Percentiles rank a stretch among this genome's conserved stretches.
phyloP scores from a whole-genome alignment of 306 rosid genomes.

The Prunus mira region DNA sequence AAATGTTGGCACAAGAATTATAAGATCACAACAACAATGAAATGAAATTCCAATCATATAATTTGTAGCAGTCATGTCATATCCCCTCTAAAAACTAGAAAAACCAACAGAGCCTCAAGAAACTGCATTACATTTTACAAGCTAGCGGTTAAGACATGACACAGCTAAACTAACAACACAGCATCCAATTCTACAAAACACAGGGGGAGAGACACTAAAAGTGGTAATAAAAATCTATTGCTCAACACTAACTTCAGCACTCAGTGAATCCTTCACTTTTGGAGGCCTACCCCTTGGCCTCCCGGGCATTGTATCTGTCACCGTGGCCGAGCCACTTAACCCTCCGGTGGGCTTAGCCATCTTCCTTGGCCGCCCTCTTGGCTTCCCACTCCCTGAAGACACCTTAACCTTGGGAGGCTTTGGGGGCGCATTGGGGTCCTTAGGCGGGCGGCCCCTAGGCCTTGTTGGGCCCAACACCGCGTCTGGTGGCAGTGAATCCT shows the following conservation, averaged over 20 bases:
- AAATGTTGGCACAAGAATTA: not conserved
- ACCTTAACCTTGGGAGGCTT: slow-evolving; percentile 36
- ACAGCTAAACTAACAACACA: slow-evolving; percentile 20
- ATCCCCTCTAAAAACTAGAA: slow-evolving; percentile 3
- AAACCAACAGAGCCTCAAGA: slow-evolving; percentile 29
- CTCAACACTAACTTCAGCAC: slow-evolving; percentile 58
- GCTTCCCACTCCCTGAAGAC: slow-evolving; percentile 37
- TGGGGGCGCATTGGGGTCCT: slow-evolving; percentile 58
- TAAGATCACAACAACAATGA: not conserved
- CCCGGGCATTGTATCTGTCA: slow-evolving; percentile 15
- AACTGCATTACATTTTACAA: slow-evolving; percentile 46
- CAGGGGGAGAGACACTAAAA: slow-evolving; percentile 2
- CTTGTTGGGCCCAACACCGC: slow-evolving; percentile 30
- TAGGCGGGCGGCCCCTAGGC: slow-evolving; percentile 77
- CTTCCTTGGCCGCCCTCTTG: slow-evolving; percentile 77
- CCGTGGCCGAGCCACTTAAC: slow-evolving; percentile 11
- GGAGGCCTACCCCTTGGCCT: slow-evolving; percentile 86
- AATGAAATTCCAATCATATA: not conserved
- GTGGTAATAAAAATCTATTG: slow-evolving; percentile 23
- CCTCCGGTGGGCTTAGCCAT: slow-evolving; percentile 42
- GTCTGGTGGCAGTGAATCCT: slow-evolving; percentile 28
- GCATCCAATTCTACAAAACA: slow-evolving; percentile 25
- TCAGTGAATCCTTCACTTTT: slow-evolving; percentile 55
- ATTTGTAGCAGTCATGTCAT: slow-evolving; percentile 9
- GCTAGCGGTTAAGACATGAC: slow-evolving; percentile 21